Percentiles rank a stretch among this genome's conserved stretches.
phyloP scores from a whole-genome alignment of 345 rosid genomes.

The Melastoma malabathricum region DNA sequence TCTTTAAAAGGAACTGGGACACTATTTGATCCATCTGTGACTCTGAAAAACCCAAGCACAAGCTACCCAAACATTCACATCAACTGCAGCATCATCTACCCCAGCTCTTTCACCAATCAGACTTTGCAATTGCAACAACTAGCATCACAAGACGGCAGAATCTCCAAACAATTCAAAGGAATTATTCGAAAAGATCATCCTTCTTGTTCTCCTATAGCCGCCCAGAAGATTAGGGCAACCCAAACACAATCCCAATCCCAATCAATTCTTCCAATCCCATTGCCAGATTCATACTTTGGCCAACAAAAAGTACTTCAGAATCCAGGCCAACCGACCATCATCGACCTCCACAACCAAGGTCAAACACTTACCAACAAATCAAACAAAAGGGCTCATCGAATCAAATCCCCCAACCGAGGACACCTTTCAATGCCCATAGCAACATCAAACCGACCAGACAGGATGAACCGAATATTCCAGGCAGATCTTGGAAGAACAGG shows the following conservation, averaged over 20 bases:
- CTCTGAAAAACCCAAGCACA: slow-evolving; percentile 24
- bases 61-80: slow-evolving; percentile 28
- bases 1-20: slow-evolving; percentile 63
- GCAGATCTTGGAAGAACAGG: neutral
- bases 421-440: neutral
- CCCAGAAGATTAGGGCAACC: too few relatives aligned
- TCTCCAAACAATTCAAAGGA: too few relatives aligned
- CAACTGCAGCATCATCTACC: slow-evolving; percentile 1
- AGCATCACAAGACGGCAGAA: too few relatives aligned
- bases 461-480: neutral
- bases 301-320: neutral
- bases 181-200: too few relatives aligned
- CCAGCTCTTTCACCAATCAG: neutral
- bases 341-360: neutral
- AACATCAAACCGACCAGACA: slow-evolving; percentile 2
- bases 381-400: neutral
- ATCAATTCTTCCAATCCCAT: too few relatives aligned
- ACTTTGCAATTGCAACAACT: neutral
- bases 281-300: too few relatives aligned
- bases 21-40: slow-evolving; percentile 55
- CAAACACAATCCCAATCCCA: too few relatives aligned
- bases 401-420: neutral
- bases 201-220: too few relatives aligned
- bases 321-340: neutral
- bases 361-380: slow-evolving; percentile 1